Percentiles rank a stretch among this genome's conserved stretches.
Evolutionary conservation across 75 land plant genomes (phyloP).

Genomic region (Cupressus sempervirens): DNA sequence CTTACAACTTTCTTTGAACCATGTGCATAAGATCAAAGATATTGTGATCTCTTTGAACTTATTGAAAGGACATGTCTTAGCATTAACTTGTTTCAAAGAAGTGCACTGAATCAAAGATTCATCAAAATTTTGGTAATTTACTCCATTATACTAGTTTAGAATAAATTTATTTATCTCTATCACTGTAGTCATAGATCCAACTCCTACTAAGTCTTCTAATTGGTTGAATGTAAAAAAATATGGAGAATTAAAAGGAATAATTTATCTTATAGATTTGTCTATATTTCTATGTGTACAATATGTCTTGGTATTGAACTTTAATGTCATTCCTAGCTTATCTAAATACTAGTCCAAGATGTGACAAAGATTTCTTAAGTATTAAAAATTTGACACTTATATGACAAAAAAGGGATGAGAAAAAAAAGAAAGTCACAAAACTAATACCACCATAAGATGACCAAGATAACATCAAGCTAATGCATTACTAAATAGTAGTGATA

Average conservation of each 20-base stretch:
- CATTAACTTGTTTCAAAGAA: slow-evolving; percentile 84
- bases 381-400: neutral
- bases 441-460: neutral
- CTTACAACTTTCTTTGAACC: slow-evolving; percentile 39
- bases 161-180: neutral
- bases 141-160: neutral
- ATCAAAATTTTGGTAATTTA: neutral
- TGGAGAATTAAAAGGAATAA: neutral
- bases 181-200: neutral
- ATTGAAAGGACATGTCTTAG: slow-evolving; percentile 60
- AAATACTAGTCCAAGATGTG: slow-evolving; percentile 42
- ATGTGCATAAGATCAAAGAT: slow-evolving; percentile 78
- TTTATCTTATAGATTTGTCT: slow-evolving; percentile 25
- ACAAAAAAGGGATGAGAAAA: neutral
- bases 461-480: neutral
- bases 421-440: neutral
- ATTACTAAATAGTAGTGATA: too few species aligned
- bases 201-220: neutral
- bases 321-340: slow-evolving; percentile 75
- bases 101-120: slow-evolving; percentile 46
- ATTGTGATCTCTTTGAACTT: slow-evolving; percentile 33
- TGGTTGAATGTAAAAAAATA: neutral
- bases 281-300: slow-evolving; percentile 72
- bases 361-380: neutral
- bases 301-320: slow-evolving; percentile 44